Evolutionary conservation across 2,329 filamentous ascomycete genomes (phyloP).

Genomic region (Aureobasidium sp.): DNA sequence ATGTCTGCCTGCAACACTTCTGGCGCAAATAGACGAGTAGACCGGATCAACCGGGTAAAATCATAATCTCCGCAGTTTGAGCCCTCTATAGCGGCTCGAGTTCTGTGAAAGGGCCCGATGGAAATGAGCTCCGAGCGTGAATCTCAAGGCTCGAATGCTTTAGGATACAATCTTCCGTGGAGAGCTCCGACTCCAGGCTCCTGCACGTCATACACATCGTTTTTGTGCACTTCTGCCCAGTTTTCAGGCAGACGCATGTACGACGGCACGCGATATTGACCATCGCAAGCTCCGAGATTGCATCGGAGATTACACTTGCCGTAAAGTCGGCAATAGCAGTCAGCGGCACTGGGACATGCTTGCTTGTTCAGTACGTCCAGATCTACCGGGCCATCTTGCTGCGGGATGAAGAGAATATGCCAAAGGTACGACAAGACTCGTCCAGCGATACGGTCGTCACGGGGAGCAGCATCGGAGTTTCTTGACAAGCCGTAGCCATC

Average conservation of each 20-base stretch:
- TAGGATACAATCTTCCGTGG: background rate
- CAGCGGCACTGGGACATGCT: slow-evolving; percentile 50
- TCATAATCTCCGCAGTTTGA: too few relatives aligned
- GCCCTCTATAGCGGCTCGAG: too few relatives aligned
- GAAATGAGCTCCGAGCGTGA: too few relatives aligned
- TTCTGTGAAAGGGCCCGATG: too few relatives aligned
- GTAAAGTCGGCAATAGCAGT: slow-evolving; percentile 62
- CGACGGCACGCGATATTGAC: slow-evolving; percentile 35
- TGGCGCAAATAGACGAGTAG: too few relatives aligned
- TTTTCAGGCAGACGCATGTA: slow-evolving; percentile 30
- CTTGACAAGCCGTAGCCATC: slow-evolving; percentile 28
- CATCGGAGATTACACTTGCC: slow-evolving; percentile 48
- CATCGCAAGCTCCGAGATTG: slow-evolving; percentile 30
- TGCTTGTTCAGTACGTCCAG: slow-evolving; percentile 33
- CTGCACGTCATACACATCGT: background rate
- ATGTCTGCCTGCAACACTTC: too few relatives aligned
- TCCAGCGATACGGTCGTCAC: slow-evolving; percentile 45
- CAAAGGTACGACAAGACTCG: slow-evolving; percentile 59
- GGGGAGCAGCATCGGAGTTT: slow-evolving; percentile 42
- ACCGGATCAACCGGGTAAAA: too few relatives aligned
- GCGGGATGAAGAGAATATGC: slow-evolving; percentile 46
- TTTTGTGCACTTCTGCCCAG: slow-evolving; percentile 3
- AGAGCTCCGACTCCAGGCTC: background rate
- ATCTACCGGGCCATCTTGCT: slow-evolving; percentile 24
- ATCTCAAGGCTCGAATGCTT: background rate